Evolutionary conservation across 805 yeast genomes (phyloP).

Genomic region (Candida pseudoglaebosa): DNA sequence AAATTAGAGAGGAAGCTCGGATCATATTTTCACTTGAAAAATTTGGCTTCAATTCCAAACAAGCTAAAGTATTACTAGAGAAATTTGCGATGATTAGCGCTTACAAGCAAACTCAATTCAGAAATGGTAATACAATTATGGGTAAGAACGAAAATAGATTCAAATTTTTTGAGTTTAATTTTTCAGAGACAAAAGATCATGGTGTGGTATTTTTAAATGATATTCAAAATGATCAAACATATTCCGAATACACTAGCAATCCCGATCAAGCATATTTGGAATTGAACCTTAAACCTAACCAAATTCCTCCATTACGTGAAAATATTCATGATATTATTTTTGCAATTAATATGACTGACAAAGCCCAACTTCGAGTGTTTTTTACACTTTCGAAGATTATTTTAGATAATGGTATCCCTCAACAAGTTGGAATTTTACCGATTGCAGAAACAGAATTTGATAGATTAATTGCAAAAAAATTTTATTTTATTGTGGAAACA

Average conservation of each 20-base stretch:
- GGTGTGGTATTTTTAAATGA: conserved; percentile 74
- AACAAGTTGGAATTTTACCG: conserved; percentile 84
- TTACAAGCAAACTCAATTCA: conserved; percentile 32
- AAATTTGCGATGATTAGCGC: conserved; percentile 41
- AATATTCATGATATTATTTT: conserved; percentile 75
- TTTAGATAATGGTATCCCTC: conserved; percentile 60
- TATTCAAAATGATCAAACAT: conserved; percentile 58
- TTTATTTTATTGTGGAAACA: conserved; percentile 30
- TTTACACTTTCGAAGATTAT: conserved; percentile 47
- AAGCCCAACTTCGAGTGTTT: conserved; percentile 47
- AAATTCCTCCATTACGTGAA: conserved; percentile 64
- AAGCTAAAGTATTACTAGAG: conserved; percentile 29
- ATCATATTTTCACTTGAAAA: conserved; percentile 19
- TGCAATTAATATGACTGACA: conserved; percentile 56
- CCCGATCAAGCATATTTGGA: conserved; percentile 45
- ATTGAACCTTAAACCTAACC: conserved; percentile 41
- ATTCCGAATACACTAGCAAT: conserved; percentile 38
- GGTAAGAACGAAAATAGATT: conserved; percentile 34
- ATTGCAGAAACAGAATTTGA: conserved; percentile 31
- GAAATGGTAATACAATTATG: conserved; percentile 28
- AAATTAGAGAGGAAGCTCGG: conserved; percentile 22
- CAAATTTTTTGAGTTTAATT: conserved; percentile 24
- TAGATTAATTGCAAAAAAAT: conserved; percentile 23
- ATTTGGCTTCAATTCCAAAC: conserved; percentile 28
- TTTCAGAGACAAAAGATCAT: conserved; percentile 16